A percentile compares a stretch with the other conserved stretches of the same genome.
Conservation (phyloP, 306 rosid species). For the Lathyrus aphaca region DNA sequence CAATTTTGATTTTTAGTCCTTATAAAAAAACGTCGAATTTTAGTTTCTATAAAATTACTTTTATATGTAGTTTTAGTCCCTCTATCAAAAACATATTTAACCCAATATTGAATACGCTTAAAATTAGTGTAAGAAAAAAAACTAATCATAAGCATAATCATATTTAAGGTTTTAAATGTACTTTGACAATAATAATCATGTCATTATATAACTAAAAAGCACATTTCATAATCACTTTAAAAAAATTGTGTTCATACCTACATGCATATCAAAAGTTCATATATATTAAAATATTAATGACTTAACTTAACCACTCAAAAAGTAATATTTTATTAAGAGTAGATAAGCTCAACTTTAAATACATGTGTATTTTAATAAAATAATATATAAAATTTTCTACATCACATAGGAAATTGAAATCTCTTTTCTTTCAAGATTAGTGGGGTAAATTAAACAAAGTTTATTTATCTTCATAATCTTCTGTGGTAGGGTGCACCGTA, state of each 20-base stretch:
- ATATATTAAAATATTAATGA: not conserved
- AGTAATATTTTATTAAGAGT: not conserved
- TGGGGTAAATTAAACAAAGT: conserved; percentile 19
- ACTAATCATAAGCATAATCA: too few relatives aligned
- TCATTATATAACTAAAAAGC: too few relatives aligned
- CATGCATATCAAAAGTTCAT: not conserved
- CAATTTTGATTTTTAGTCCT: too few relatives aligned
- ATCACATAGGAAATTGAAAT: conserved; percentile 16
- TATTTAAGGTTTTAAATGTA: too few relatives aligned
- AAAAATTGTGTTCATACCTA: not conserved
- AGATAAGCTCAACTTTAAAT: not conserved
- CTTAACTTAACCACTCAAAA: not conserved
- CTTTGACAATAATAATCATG: too few relatives aligned
- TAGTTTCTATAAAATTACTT: too few relatives aligned
- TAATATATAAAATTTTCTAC: conserved; percentile 34
- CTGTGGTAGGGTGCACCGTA: conserved; percentile 53
- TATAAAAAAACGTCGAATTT: too few relatives aligned
- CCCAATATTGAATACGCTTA: too few relatives aligned
- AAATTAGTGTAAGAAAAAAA: too few relatives aligned
- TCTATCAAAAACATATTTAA: too few relatives aligned
- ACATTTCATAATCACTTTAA: too few relatives aligned
- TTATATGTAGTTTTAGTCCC: too few relatives aligned
- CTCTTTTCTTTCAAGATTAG: conserved; percentile 9
- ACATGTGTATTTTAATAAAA: conserved; percentile 6
- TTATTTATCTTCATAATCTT: conserved; percentile 29